Base-by-base conservation (phyloP, 1,139 yeast species). In the Magnusiomyces suaveolens region DNA sequence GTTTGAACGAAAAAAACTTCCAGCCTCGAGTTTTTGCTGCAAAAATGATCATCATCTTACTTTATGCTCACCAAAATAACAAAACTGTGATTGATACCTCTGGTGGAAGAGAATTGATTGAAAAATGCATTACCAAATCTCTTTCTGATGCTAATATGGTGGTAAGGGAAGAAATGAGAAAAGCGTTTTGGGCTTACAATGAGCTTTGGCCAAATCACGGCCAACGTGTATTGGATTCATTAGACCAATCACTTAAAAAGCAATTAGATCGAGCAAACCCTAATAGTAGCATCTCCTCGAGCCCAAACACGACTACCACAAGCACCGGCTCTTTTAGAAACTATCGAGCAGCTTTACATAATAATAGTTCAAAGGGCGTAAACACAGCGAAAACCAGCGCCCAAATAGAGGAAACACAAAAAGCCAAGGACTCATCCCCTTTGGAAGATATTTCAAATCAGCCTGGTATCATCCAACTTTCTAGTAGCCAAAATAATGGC, bases 111-210 rank as follows among this genome's bases (percentile, higher is more conserved):
- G 83, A 81, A 2, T 65, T 74, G 1, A 69, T 83, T 1, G 81
- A 75, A 44, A 80, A 75, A 55, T 72, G 82, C 59, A 66, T 89
- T 1, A 61, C 71, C 3, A 83, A 79, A 62, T 82, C 94, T 38
- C 72, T 92, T 1, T 69, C 80, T 0, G 97, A 92, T 68, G 87
- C 96, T 0, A 85, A 86, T 57, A 89, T 94, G 0, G 73, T 77
- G 0, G 97, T 87, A 0, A 76, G 97, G 58, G 95, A 82, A 62
- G 74, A 81, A 0, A 87, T 86, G 71, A 78, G 96, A 64, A 73
- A 74, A 10, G 76, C 89, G 0, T 90, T 79, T 64, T 89, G 96
- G 96, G 74, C 79, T 23, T 78, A 80, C 58, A 75, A 77, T 60
- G 74, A 74, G 46, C 61, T 72, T 1, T 80, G 77, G 70, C 79